Evolutionary conservation across 1,284 basidiomycete genomes (phyloP), one percentile per base, ranked within the genome.

Genomic region (Heliocybe sulcata): DNA sequence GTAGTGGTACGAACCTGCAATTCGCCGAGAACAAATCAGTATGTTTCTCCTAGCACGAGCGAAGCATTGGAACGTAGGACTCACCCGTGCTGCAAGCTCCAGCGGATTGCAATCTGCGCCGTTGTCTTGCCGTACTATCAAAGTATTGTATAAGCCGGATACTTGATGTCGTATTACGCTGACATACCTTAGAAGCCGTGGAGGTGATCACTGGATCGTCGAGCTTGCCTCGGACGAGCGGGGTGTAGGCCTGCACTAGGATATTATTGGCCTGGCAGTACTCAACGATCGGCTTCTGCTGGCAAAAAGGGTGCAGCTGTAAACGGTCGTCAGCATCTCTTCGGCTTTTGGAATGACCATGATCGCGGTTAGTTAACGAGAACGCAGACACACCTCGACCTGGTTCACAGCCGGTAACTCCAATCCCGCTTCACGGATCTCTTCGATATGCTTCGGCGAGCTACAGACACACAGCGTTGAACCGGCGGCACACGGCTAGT

Each of bases 281-380:
- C 20, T 79, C 74, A 25, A 92, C 90, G 55, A 94, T 91, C 9
- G 83, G 79, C 45, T 74, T 74, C 58, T 92, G 90, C 64, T 94
- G 91, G 69, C 90, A 93, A 61, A 88, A 83, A 0, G 92, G 92
- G 64, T 94, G 90, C 6, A 93, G 74, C 82, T 91, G 63, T 31
- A 51, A 19, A 55, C 54, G 45, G 0, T 12, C 45, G 47, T 26
- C 14, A 20, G 10, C n/a, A 42, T 25, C n/a, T 11, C n/a, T n/a
- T 27, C 25, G 27, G n/a, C n/a, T n/a, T n/a, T n/a, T n/a, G n/a
- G n/a, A n/a, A n/a, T n/a, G n/a, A n/a, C n/a, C n/a, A n/a, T n/a
- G n/a, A n/a, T n/a, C n/a, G n/a, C n/a, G n/a, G 12, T 31, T 12
- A 31, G 4, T 31, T 12, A 31, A 12, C 4, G 29, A 6, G 12